Evolutionary conservation across 192 early-diverging fungal genomes (phyloP), one percentile per base, ranked within the genome.

Genomic region (Neocallimastix lanati): DNA sequence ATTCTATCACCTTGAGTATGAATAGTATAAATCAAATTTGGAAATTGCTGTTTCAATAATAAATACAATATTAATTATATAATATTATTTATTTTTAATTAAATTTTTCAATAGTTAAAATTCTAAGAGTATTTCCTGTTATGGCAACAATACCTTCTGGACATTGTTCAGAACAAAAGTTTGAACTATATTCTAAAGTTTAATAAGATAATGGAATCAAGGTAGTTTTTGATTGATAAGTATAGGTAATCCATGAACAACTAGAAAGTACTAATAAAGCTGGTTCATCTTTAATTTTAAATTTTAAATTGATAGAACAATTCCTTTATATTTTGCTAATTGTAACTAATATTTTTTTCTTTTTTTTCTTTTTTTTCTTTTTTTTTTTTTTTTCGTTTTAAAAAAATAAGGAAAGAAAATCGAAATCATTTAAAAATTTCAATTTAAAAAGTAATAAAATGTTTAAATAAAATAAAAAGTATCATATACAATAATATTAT

Each of bases 71-170:
- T 6, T 33, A 6, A 33, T 6, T 33, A 33, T 11, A 33, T 33
- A 6, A 33, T 33, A 33, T 33, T 6, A 33, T 33, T 33, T 33
- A 33, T 6, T 33, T 6, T 33, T 33, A 33, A 33, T 6, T 33
- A 33, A 96, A 86, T 77, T 93, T 92, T 36, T 97, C 96, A 13
- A 98, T 84, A 0, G 92, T 87, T 79, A 99, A 85, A 79, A 99
- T 94, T 78, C 93, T 88, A 38, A 99, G 86, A 15, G 93, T 93
- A 76, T 93, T 95, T 27, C 91, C 93, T 2, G 93, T 87, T 79
- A 98, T 91, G 4, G 93, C 92, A 2, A 96, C 98, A 28, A 99
- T 86, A 15, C 94, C 95, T 81, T 96, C 96, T 2, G 91, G 87
- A 77, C 93, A 94, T 82, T 93, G 93, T 76, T 94, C 94, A 14